Conservation (phyloP, 768 basidiomycete genomes). For the Russula lepida region DNA sequence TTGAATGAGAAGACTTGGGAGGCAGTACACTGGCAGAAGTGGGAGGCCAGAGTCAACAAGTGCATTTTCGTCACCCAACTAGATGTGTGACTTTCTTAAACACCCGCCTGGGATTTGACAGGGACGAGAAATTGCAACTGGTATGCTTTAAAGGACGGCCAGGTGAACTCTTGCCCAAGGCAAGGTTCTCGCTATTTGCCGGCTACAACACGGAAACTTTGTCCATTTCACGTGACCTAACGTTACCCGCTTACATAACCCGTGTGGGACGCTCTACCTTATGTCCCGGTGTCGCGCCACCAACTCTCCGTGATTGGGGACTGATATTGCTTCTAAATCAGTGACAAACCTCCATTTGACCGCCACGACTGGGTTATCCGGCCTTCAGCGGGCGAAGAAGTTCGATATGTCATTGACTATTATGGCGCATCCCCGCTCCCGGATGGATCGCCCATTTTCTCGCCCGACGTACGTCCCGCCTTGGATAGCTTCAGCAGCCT, state of each 20-base stretch:
- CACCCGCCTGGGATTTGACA: constrained; percentile 25
- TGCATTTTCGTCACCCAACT: constrained; percentile 30
- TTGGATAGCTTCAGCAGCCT: constrained; percentile 76
- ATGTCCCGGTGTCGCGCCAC: too few species aligned
- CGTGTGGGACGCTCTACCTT: too few species aligned
- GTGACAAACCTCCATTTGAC: constrained; percentile 90
- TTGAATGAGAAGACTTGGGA: constrained; percentile 95
- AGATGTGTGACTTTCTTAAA: neutral
- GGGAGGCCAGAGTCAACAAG: constrained; percentile 71
- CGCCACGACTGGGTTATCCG: constrained; percentile 92
- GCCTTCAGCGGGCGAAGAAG: constrained; percentile 66
- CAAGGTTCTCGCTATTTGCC: constrained; percentile 75
- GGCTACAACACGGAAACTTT: too few species aligned
- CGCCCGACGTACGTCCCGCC: constrained; percentile 90
- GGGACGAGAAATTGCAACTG: constrained; percentile 62
- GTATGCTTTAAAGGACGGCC: constrained; percentile 84
- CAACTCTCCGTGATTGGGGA: neutral
- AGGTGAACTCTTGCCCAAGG: constrained; percentile 91
- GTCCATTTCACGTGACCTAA: too few species aligned
- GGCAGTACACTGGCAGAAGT: constrained; percentile 85
- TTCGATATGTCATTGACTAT: constrained; percentile 97
- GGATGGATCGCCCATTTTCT: constrained; percentile 91
- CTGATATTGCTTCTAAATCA: constrained; percentile 28
- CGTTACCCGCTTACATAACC: too few species aligned
- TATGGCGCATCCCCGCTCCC: constrained; percentile 86